phyloP scores from a whole-genome alignment of 345 rosid species.

The Clarkia xantiana region DNA sequence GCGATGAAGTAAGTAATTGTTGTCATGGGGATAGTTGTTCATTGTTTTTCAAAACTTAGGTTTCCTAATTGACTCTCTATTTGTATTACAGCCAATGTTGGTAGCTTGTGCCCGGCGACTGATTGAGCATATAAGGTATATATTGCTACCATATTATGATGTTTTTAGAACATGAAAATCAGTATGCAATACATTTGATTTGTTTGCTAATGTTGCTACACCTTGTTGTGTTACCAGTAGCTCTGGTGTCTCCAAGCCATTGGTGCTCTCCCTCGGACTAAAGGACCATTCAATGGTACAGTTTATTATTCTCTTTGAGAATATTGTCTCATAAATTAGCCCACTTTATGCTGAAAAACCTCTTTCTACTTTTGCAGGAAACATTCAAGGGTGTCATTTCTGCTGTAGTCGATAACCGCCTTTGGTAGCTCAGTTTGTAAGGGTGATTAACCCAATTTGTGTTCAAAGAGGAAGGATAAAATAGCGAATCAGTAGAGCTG shows the following conservation, averaged over 20 bases:
- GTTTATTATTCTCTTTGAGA: slow-evolving; percentile 42
- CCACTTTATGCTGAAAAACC: too few species aligned
- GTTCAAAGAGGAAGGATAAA: too few species aligned
- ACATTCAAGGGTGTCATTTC: slow-evolving; percentile 62
- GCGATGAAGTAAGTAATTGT: slow-evolving; percentile 52
- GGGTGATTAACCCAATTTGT: too few species aligned
- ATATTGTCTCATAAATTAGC: slow-evolving; percentile 14
- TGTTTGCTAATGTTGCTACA: too few species aligned
- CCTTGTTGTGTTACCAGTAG: slow-evolving; percentile 24
- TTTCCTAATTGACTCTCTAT: slow-evolving; percentile 1
- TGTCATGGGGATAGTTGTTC: not conserved
- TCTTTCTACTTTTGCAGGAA: slow-evolving; percentile 33
- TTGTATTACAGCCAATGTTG: slow-evolving; percentile 48
- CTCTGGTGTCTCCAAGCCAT: slow-evolving; percentile 41
- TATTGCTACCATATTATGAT: not conserved
- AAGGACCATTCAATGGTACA: slow-evolving; percentile 73
- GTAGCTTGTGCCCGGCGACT: slow-evolving; percentile 70
- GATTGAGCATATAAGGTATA: slow-evolving; percentile 73
- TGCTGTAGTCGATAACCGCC: slow-evolving; percentile 49
- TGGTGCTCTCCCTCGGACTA: slow-evolving; percentile 82
- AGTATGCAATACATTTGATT: too few species aligned
- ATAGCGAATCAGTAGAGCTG: not conserved
- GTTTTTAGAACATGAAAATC: too few species aligned
- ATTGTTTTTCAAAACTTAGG: not conserved
- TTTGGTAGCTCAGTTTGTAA: slow-evolving; percentile 34